These are phyloP conservation scores for Metschnikowia amazonensis DNA, from an alignment of 805 yeast species.

Conservation along the genomic window DNA sequence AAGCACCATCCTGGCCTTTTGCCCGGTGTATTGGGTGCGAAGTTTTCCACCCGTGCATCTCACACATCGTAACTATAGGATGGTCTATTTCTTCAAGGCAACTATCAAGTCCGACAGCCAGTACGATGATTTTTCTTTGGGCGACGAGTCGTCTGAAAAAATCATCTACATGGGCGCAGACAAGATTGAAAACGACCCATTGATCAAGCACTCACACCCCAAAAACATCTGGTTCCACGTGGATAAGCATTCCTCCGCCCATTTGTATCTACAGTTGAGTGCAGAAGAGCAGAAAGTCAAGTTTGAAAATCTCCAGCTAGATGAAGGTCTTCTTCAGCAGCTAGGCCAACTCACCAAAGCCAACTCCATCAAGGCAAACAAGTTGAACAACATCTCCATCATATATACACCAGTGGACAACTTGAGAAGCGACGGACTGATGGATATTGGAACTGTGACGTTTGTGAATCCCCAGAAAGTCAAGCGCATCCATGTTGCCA, in stretches of 20 bases:
- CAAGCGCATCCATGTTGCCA: conserved; percentile 49
- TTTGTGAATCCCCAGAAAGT: conserved; percentile 58
- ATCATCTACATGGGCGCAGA: conserved; percentile 67
- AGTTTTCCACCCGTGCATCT: neutral
- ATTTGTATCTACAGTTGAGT: conserved; percentile 60
- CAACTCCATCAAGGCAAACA: conserved; percentile 73
- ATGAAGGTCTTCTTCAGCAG: conserved; percentile 47
- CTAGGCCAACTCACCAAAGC: conserved; percentile 70
- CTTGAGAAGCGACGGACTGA: conserved; percentile 59
- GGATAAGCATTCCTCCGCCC: conserved; percentile 73
- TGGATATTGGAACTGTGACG: conserved; percentile 78
- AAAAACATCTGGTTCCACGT: conserved; percentile 80
- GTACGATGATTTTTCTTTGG: conserved; percentile 20
- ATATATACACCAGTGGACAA: conserved; percentile 75
- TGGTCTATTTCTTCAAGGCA: conserved; percentile 21
- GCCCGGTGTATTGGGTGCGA: neutral
- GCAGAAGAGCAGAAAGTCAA: conserved; percentile 45
- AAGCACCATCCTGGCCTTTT: no score
- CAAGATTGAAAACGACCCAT: conserved; percentile 57
- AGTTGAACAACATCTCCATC: conserved; percentile 59
- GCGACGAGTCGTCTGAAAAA: conserved; percentile 4
- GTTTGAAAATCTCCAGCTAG: conserved; percentile 31
- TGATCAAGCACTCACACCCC: conserved; percentile 58
- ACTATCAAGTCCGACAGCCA: conserved; percentile 6
- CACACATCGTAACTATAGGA: neutral